Conservation (phyloP, 2,329 filamentous ascomycete species). For the Piedraia hortae region DNA sequence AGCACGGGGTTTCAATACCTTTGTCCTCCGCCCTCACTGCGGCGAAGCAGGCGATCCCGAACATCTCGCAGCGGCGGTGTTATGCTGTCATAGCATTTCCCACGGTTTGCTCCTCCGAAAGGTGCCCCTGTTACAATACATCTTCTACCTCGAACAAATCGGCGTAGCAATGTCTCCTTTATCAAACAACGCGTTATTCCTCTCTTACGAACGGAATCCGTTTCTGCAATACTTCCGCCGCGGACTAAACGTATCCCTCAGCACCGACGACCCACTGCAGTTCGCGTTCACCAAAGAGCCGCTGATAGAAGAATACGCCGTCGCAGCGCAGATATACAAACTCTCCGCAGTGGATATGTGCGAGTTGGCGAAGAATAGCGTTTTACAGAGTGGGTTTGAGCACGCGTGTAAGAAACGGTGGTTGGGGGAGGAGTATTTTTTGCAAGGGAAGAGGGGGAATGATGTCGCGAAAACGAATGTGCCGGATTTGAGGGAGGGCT, state of each 20-base stretch:
- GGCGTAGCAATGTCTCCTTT: slow-evolving; percentile 98
- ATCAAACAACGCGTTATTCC: slow-evolving; percentile 88
- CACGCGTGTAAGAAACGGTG: slow-evolving; percentile 68
- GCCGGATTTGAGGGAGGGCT: slow-evolving; percentile 72
- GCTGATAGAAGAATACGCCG: slow-evolving; percentile 90
- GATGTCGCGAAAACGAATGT: slow-evolving; percentile 91
- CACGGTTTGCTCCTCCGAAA: slow-evolving; percentile 82
- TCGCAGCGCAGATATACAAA: slow-evolving; percentile 96
- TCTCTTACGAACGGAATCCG: slow-evolving; percentile 89
- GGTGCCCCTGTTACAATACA: slow-evolving; percentile 79
- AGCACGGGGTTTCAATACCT: slow-evolving; percentile 81
- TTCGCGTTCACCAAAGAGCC: slow-evolving; percentile 98
- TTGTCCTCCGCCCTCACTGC: slow-evolving; percentile 75
- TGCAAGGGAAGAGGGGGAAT: slow-evolving; percentile 61
- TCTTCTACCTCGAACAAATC: slow-evolving; percentile 95
- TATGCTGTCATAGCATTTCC: slow-evolving; percentile 91
- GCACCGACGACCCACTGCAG: slow-evolving; percentile 86
- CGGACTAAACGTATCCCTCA: slow-evolving; percentile 82
- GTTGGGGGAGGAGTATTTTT: slow-evolving; percentile 53
- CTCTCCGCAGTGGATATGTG: slow-evolving; percentile 95
- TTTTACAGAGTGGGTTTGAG: slow-evolving; percentile 85
- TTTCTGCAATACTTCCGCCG: slow-evolving; percentile 89
- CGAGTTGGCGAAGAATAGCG: slow-evolving; percentile 85
- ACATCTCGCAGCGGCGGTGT: slow-evolving; percentile 68
- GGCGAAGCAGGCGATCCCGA: slow-evolving; percentile 93